Evolutionary conservation across 2,329 filamentous ascomycete genomes (phyloP).

Genomic region (Capronia americana): DNA sequence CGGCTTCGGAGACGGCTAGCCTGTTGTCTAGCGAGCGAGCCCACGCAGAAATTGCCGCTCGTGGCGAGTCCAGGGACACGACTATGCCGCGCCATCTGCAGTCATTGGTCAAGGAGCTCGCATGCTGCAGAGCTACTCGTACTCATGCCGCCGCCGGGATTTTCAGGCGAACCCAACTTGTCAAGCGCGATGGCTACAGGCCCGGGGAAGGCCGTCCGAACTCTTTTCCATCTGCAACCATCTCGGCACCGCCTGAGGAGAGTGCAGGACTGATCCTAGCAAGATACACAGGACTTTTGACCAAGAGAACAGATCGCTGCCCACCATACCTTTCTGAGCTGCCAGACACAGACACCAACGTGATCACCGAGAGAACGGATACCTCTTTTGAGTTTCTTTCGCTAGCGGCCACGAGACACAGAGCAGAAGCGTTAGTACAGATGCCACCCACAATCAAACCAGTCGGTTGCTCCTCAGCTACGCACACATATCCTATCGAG

Average conservation of each 20-base stretch:
- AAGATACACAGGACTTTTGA: neutral
- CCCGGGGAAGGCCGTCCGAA: conserved; percentile 15
- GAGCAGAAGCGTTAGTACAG: neutral
- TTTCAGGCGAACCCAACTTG: neutral
- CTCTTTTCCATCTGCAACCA: conserved; percentile 2
- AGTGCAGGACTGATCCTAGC: neutral
- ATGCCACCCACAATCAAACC: neutral
- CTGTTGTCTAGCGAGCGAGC: neutral
- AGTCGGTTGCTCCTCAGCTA: neutral
- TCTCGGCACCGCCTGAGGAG: conserved; percentile 5
- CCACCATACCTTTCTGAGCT: neutral
- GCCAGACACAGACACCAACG: neutral
- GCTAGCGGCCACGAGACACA: neutral
- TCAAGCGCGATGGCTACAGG: conserved; percentile 6
- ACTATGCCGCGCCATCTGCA: neutral
- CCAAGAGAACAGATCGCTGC: neutral
- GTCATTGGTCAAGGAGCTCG: conserved; percentile 1
- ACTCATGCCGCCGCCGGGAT: neutral
- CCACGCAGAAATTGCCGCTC: neutral
- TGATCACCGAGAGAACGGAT: neutral
- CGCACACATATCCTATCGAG: neutral
- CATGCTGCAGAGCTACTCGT: neutral
- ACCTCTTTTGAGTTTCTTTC: neutral
- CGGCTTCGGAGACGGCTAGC: neutral
- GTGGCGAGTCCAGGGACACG: neutral